Base-by-base conservation (phyloP, 1,284 basidiomycete genomes). In the Vanrija humicola region DNA sequence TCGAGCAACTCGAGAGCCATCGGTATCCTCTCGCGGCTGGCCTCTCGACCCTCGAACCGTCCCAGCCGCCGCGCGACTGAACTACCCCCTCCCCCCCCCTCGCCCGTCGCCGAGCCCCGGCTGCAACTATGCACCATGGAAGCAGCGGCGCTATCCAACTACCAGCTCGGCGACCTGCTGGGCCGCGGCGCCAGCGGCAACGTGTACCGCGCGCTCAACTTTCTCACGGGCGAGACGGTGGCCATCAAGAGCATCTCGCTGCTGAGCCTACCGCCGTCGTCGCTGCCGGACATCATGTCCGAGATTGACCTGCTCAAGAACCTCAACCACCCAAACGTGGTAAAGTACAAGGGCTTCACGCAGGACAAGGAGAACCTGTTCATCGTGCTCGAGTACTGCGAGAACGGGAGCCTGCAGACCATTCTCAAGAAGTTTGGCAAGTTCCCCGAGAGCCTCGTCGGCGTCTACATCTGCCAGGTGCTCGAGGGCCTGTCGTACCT, bases 301-400 rank as follows among this genome's bases (percentile, higher is more conserved):
- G 95, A 98, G 79, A 98, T 98, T 67, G 91, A 98, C 76, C 79
- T 98, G 56, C 83, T 98, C 65, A 97, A 98, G 83, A 97, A 96
- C 73, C 82, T 98, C 59, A 90, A 96, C 76, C 80, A 84, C 61
- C 83, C 88, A 40, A 98, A 98, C 75, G 98, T 98, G 70, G 95
- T 98, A 72, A 97, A 98, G 78, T 98, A 98, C 80, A 95, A 96
- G 70, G 75, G 95, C 18, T 98, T 94, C 67, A 90, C 93, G 72
- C 94, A 94, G 79, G 95, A 92, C 52, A 85, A 86, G 55, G 90
- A 97, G 70, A 92, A 86, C 73, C 81, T 98, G 60, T 96, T 95
- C 77, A 98, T 98, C 77, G 92, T 98, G 63, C 83, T 98, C 54
- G 94, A 97, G 86, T 91, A 73, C 56, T 98, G 95, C 80, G 95